These are phyloP conservation scores for Datura wrightii DNA, from an alignment of 257 asterid genomes.

Conservation along the genomic window DNA sequence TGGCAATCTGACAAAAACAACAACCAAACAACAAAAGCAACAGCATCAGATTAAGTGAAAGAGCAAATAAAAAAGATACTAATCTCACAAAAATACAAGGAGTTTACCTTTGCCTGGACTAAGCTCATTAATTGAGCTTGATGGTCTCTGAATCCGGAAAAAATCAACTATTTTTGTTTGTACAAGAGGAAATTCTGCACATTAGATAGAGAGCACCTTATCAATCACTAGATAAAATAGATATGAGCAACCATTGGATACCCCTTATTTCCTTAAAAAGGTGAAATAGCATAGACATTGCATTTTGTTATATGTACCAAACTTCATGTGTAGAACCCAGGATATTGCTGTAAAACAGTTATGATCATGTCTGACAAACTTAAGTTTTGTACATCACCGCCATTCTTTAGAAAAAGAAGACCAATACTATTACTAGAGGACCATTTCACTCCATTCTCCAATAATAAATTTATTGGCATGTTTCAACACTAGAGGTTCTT, in stretches of 20 bases:
- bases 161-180: slow-evolving; percentile 90
- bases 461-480: neutral
- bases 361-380: neutral
- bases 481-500: neutral
- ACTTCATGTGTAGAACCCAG: too few species aligned
- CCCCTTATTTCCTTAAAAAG: neutral
- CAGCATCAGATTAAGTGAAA: neutral
- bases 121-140: slow-evolving; percentile 46
- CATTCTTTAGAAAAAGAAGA: too few species aligned
- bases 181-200: slow-evolving; percentile 72
- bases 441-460: neutral
- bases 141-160: slow-evolving; percentile 71
- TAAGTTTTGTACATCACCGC: neutral
- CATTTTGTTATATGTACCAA: neutral
- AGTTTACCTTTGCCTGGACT: slow-evolving; percentile 50
- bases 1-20: slow-evolving; percentile 48
- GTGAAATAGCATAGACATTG: neutral
- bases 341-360: neutral
- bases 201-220: neutral
- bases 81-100: neutral
- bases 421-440: too few species aligned
- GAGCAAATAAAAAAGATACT: neutral
- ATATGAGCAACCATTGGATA: neutral
- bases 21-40: neutral
- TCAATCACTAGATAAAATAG: neutral